phyloP scores from a whole-genome alignment of 192 early-diverging fungal genomes.

The Entomortierella beljakovae region DNA sequence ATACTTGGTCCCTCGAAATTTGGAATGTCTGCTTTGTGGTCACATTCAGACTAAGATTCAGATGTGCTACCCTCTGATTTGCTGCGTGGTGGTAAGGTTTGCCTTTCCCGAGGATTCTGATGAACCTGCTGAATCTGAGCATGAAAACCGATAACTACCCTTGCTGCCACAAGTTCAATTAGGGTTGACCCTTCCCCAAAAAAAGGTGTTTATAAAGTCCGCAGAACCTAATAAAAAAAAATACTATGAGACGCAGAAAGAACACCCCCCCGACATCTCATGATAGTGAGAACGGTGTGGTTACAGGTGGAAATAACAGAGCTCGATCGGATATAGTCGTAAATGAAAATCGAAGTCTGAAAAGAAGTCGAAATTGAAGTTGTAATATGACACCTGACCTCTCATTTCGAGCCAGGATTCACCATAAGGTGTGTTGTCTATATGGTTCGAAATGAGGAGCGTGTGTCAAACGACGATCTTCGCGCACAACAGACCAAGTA shows the following conservation, averaged over 20 bases:
- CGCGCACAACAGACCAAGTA: background rate
- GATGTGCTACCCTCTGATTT: no score
- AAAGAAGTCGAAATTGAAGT: no score
- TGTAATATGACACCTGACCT: background rate
- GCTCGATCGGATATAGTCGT: background rate
- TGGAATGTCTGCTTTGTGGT: no score
- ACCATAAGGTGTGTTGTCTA: background rate
- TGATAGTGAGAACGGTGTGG: background rate
- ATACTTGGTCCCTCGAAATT: no score
- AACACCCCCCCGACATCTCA: background rate
- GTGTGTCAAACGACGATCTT: background rate
- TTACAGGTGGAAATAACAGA: background rate
- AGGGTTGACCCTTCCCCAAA: background rate
- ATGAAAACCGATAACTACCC: background rate
- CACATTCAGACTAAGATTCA: no score
- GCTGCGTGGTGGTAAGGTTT: no score
- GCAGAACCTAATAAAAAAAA: background rate
- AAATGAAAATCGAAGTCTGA: background rate
- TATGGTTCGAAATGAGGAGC: conserved; percentile 2
- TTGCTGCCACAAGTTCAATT: background rate
- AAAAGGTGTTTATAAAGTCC: background rate
- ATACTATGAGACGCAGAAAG: background rate
- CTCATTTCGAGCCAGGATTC: conserved; percentile 1
- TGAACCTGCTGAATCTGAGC: background rate
- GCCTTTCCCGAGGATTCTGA: background rate